Evolutionary conservation across 1,139 yeast species (phyloP).

Genomic region (Scheffersomyces titani): DNA sequence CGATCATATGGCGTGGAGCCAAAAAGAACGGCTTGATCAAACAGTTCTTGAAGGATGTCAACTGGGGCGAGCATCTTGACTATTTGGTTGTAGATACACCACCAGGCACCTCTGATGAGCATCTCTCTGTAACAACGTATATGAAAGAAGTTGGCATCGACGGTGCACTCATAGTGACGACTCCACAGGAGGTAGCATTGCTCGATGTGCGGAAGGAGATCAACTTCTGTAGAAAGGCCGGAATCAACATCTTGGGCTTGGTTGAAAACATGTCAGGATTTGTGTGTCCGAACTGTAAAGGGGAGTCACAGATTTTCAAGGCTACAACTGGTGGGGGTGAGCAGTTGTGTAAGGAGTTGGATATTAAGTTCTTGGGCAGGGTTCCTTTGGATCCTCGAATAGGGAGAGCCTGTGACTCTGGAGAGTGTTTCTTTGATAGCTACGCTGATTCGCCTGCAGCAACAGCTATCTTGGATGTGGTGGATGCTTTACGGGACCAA

Average conservation of each 20-base stretch:
- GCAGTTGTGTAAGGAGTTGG: constrained; percentile 75
- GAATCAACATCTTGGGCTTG: constrained; percentile 79
- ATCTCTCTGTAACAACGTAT: constrained; percentile 82
- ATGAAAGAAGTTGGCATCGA: constrained; percentile 90
- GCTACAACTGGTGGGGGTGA: constrained; percentile 98
- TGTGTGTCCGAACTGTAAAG: constrained; percentile 93
- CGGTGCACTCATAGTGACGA: constrained; percentile 93
- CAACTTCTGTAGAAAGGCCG: constrained; percentile 91
- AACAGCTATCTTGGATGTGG: constrained; percentile 80
- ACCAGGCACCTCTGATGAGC: constrained; percentile 98
- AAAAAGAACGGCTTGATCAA: constrained; percentile 92
- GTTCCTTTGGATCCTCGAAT: constrained; percentile 97
- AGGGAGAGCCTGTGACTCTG: constrained; percentile 84
- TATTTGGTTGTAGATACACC: constrained; percentile 94
- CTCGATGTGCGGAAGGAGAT: constrained; percentile 95
- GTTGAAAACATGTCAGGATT: constrained; percentile 99
- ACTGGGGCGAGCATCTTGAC: constrained; percentile 88
- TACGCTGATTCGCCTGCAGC: constrained; percentile 95
- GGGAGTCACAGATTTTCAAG: constrained; percentile 85
- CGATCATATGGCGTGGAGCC: constrained; percentile 96
- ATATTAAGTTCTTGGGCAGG: constrained; percentile 78
- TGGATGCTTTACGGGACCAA: constrained; percentile 58
- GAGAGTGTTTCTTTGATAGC: constrained; percentile 80
- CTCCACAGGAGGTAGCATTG: constrained; percentile 97
- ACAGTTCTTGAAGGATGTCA: constrained; percentile 91